Percentiles rank a stretch among this genome's conserved stretches.
phyloP scores from a whole-genome alignment of 495 filamentous ascomycete genomes.

The Sordaria brevicollis region DNA sequence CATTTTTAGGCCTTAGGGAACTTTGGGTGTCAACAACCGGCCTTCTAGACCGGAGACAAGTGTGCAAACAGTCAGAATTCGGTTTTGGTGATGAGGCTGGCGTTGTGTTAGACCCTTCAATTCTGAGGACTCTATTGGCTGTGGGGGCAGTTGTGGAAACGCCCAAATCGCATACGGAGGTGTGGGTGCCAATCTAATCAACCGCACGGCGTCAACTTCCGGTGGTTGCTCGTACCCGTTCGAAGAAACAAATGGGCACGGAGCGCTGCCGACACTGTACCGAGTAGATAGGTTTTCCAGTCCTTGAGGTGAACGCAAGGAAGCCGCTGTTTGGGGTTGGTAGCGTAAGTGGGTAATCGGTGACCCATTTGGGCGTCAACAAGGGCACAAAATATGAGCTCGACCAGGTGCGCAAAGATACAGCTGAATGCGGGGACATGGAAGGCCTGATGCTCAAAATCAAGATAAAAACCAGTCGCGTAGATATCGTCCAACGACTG shows the following conservation, averaged over 20 bases:
- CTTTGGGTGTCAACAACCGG: background rate
- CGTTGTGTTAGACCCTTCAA: background rate
- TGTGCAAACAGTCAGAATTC: background rate
- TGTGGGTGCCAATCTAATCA: constrained; percentile 5
- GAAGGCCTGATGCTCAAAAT: background rate
- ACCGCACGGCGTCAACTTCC: background rate
- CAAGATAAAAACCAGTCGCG: background rate
- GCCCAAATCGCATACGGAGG: background rate
- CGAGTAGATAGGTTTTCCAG: background rate
- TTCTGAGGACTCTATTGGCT: background rate
- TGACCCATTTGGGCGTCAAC: constrained; percentile 7
- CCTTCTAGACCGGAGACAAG: background rate
- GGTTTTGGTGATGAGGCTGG: background rate
- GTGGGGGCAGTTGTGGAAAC: background rate
- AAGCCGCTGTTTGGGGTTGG: background rate
- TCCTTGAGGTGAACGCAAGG: background rate
- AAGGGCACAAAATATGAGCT: background rate
- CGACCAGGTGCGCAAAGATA: background rate
- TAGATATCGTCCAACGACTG: background rate
- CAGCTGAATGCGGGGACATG: background rate
- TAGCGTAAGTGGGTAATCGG: constrained; percentile 6
- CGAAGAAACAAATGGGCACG: background rate
- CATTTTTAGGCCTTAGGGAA: background rate
- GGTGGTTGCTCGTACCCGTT: background rate
- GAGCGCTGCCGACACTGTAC: background rate